Conservation (phyloP, 2,329 filamentous ascomycete species). For the Cercospora berteroae region DNA sequence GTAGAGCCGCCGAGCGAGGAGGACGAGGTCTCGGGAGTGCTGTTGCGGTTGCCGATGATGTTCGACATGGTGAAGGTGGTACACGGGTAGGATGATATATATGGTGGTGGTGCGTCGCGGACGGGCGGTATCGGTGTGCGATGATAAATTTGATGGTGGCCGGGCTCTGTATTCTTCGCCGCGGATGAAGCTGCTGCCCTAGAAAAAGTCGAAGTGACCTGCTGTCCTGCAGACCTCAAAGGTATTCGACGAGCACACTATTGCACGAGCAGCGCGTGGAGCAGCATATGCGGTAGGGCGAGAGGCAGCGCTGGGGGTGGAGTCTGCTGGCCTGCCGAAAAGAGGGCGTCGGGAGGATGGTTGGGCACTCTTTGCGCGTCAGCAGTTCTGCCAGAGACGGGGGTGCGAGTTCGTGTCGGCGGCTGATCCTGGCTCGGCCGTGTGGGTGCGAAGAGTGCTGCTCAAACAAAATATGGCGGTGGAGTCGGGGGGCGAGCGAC, state of each 20-base stretch:
- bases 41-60: conserved; percentile 76
- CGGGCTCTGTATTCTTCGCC: conserved; percentile 1
- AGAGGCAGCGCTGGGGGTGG: not conserved
- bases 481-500: not conserved
- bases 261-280: not conserved
- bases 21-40: conserved; percentile 87
- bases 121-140: conserved; percentile 14
- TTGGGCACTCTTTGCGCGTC: not conserved
- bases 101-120: conserved; percentile 7
- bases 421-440: not conserved
- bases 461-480: not conserved
- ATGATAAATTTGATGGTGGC: conserved; percentile 3
- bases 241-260: conserved; percentile 50
- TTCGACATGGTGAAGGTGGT: conserved; percentile 45
- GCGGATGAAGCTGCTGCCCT: conserved; percentile 10
- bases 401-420: not conserved
- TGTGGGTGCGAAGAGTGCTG: not conserved
- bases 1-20: conserved; percentile 69
- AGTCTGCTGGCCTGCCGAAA: not conserved
- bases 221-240: conserved; percentile 84
- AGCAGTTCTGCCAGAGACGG: not conserved
- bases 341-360: not conserved
- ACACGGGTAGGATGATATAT: conserved; percentile 6
- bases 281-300: not conserved
- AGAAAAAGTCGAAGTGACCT: conserved; percentile 56